phyloP scores from a whole-genome alignment of 1,284 basidiomycete species.

The Leccinum ponderosum region DNA sequence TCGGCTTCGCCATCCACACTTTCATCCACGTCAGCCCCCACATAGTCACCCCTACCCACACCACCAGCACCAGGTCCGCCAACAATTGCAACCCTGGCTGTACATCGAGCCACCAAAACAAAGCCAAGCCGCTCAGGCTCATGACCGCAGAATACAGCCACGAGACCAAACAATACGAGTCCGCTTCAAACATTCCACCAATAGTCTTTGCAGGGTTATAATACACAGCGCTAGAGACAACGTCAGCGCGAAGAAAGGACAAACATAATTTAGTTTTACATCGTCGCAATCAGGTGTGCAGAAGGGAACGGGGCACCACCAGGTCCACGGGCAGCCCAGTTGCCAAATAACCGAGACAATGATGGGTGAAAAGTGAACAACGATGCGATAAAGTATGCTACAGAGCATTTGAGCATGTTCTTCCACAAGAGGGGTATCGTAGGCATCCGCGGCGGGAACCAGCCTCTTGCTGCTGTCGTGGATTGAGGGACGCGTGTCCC shows the following conservation, averaged over 20 bases:
- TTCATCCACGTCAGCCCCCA: slow-evolving; percentile 85
- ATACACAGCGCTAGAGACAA: slow-evolving; percentile 62
- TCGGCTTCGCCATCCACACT: slow-evolving; percentile 86
- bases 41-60: slow-evolving; percentile 86
- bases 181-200: slow-evolving; percentile 90
- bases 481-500: slow-evolving; percentile 8
- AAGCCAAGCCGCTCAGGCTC: slow-evolving; percentile 73
- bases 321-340: slow-evolving; percentile 56
- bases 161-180: slow-evolving; percentile 75
- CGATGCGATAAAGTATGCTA: slow-evolving; percentile 89
- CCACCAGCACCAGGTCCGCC: slow-evolving; percentile 65
- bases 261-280: slow-evolving; percentile 45
- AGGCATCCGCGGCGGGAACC: slow-evolving; percentile 29
- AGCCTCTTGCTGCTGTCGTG: background rate
- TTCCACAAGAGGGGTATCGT: slow-evolving; percentile 54
- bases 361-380: slow-evolving; percentile 89
- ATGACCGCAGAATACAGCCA: slow-evolving; percentile 73
- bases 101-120: slow-evolving; percentile 78
- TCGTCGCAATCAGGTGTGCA: slow-evolving; percentile 90
- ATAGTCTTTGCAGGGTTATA: slow-evolving; percentile 85
- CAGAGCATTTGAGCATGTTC: slow-evolving; percentile 87
- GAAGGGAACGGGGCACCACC: slow-evolving; percentile 59
- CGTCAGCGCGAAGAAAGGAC: slow-evolving; percentile 9
- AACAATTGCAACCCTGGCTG: slow-evolving; percentile 68
- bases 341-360: slow-evolving; percentile 63